phyloP scores from a whole-genome alignment of 495 filamentous ascomycete genomes.

The Penicillium daleae region DNA sequence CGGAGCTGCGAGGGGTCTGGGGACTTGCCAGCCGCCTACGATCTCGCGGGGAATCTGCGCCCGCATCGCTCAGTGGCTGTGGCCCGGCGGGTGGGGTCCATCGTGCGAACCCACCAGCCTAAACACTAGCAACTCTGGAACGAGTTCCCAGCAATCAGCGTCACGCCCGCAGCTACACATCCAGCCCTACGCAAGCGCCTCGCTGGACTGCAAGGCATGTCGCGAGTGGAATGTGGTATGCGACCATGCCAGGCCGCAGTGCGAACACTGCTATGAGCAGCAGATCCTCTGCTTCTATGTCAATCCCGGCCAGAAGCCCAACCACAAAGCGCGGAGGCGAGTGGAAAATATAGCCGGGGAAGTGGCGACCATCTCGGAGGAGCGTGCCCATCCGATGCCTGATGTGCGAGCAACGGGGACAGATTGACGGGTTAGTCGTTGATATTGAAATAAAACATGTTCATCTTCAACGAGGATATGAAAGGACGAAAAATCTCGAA shows the following conservation, averaged over 20 bases:
- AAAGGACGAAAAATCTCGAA: not conserved
- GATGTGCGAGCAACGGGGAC: not conserved
- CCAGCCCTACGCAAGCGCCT: constrained; percentile 1
- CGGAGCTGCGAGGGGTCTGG: not conserved
- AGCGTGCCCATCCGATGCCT: not conserved
- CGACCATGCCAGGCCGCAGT: constrained; percentile 40
- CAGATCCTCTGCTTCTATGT: constrained; percentile 49
- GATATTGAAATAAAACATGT: not conserved
- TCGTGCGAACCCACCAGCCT: constrained; percentile 9
- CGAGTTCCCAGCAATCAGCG: constrained; percentile 3
- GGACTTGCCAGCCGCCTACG: constrained; percentile 5
- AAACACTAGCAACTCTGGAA: not conserved
- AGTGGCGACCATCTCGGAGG: not conserved
- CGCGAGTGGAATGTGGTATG: constrained; percentile 36
- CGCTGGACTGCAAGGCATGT: constrained; percentile 37
- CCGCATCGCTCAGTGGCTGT: constrained; percentile 28
- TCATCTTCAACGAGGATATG: too few relatives aligned
- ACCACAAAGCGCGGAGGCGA: constrained; percentile 1
- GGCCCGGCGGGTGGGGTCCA: constrained; percentile 25
- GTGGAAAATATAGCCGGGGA: not conserved
- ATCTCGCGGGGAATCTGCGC: constrained; percentile 20
- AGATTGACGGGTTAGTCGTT: not conserved
- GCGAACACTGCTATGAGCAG: constrained; percentile 42
- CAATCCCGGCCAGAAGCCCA: constrained; percentile 3
- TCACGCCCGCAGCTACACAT: constrained; percentile 4